Conservation (phyloP, 768 basidiomycete genomes). For the Paxillus involutus region DNA sequence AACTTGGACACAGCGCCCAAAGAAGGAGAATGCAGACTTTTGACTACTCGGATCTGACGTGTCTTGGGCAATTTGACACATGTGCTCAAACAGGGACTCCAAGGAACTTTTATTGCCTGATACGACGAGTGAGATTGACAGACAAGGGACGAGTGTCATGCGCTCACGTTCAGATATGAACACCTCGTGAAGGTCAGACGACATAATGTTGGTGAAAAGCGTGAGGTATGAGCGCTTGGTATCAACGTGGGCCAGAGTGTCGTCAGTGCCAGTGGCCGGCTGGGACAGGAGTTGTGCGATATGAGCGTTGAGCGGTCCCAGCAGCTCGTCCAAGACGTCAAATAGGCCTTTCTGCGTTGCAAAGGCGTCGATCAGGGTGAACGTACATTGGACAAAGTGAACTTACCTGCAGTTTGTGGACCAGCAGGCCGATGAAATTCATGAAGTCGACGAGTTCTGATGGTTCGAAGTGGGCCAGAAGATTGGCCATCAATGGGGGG, state of each 20-base stretch:
- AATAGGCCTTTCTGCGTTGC: slow-evolving; percentile 72
- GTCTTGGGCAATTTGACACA: slow-evolving; percentile 74
- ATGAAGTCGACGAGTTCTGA: slow-evolving; percentile 94
- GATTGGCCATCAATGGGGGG: slow-evolving; percentile 83
- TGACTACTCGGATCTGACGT: slow-evolving; percentile 73
- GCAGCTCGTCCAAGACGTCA: slow-evolving; percentile 84
- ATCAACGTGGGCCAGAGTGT: slow-evolving; percentile 70
- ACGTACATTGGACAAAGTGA: background rate
- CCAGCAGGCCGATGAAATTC: slow-evolving; percentile 88
- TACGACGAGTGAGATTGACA: background rate
- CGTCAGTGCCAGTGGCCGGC: slow-evolving; percentile 85
- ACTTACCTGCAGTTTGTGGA: slow-evolving; percentile 85
- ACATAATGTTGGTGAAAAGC: slow-evolving; percentile 79
- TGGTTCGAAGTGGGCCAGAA: slow-evolving; percentile 91
- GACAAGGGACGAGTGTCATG: slow-evolving; percentile 22
- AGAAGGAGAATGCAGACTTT: slow-evolving; percentile 78
- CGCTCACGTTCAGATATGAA: slow-evolving; percentile 82
- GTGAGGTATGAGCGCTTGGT: slow-evolving; percentile 88
- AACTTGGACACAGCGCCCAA: slow-evolving; percentile 61
- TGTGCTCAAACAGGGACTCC: slow-evolving; percentile 72
- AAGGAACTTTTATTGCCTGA: slow-evolving; percentile 65
- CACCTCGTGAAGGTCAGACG: slow-evolving; percentile 76
- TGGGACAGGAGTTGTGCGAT: slow-evolving; percentile 78
- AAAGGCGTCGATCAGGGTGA: background rate
- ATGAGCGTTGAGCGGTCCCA: slow-evolving; percentile 83